These are phyloP conservation scores for Reticulascus tulasneorum DNA, from an alignment of 2,329 filamentous ascomycete species.

Conservation along the genomic window DNA sequence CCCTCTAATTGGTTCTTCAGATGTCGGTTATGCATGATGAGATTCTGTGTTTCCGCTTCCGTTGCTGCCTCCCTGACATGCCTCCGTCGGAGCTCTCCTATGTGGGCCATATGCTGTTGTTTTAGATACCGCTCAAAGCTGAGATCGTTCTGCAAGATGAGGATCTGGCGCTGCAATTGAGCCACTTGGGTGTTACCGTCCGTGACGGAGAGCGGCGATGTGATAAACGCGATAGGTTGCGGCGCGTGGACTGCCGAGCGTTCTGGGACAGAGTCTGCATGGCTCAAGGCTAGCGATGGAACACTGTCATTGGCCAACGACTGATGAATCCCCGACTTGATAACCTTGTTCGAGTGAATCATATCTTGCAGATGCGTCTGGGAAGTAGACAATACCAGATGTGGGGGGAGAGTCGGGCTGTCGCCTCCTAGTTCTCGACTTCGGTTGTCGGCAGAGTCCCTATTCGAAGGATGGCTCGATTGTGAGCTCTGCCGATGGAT, in stretches of 20 bases:
- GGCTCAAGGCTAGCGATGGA: slow-evolving; percentile 47
- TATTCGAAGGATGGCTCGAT: slow-evolving; percentile 46
- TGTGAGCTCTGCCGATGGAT: slow-evolving; percentile 43
- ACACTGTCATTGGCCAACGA: slow-evolving; percentile 56
- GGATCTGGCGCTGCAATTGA: slow-evolving; percentile 68
- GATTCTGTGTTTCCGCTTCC: slow-evolving; percentile 77
- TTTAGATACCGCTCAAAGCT: slow-evolving; percentile 83
- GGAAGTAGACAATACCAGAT: slow-evolving; percentile 42
- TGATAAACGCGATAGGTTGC: slow-evolving; percentile 18
- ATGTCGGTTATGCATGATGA: slow-evolving; percentile 72
- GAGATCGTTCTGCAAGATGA: slow-evolving; percentile 73
- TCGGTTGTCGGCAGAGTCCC: slow-evolving; percentile 41
- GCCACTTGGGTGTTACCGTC: slow-evolving; percentile 37
- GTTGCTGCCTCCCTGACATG: slow-evolving; percentile 73
- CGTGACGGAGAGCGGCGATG: slow-evolving; percentile 12
- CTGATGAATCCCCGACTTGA: slow-evolving; percentile 53
- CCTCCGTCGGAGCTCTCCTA: slow-evolving; percentile 71
- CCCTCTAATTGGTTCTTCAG: slow-evolving; percentile 70
- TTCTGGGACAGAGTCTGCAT: slow-evolving; percentile 43
- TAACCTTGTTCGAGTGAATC: slow-evolving; percentile 55
- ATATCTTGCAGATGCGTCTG: slow-evolving; percentile 58
- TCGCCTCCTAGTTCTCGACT: slow-evolving; percentile 42
- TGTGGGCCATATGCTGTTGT: slow-evolving; percentile 76
- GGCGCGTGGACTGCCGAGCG: slow-evolving; percentile 25
- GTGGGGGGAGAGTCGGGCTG: slow-evolving; percentile 59